Conservation (phyloP, 768 basidiomycete genomes). For the Albatrellus ellisii region DNA sequence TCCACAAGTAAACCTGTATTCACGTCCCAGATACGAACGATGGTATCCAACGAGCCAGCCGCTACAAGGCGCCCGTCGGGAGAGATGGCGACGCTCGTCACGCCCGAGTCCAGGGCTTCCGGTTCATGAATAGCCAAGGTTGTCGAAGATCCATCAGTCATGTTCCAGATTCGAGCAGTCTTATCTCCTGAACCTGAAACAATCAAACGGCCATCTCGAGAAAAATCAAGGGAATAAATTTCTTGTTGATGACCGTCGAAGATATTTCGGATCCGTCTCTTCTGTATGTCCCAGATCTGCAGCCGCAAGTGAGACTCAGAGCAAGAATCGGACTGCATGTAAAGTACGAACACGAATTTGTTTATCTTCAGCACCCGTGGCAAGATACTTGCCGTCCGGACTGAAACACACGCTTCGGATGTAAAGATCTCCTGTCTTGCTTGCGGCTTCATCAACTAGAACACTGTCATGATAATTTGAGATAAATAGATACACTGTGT, state of each 20-base stretch:
- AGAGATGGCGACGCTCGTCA: constrained; percentile 46
- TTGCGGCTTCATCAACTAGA: constrained; percentile 62
- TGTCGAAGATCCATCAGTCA: constrained; percentile 31
- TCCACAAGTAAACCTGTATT: constrained; percentile 40
- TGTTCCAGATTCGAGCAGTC: constrained; percentile 49
- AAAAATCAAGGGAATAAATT: constrained; percentile 90
- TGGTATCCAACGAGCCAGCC: constrained; percentile 43
- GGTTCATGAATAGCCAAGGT: constrained; percentile 35
- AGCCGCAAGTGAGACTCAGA: not conserved
- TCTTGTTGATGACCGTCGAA: constrained; percentile 89
- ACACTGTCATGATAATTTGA: constrained; percentile 31
- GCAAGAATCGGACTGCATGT: not conserved
- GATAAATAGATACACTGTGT: not conserved
- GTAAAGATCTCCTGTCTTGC: constrained; percentile 73
- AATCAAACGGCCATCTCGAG: constrained; percentile 71
- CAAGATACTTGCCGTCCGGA: constrained; percentile 57
- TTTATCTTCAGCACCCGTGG: constrained; percentile 83
- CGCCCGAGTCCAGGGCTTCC: constrained; percentile 43
- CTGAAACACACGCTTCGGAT: constrained; percentile 77
- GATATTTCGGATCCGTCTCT: constrained; percentile 62
- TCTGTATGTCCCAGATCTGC: constrained; percentile 87
- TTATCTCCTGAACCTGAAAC: constrained; percentile 83
- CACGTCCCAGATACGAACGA: constrained; percentile 68
- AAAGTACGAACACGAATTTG: constrained; percentile 61
- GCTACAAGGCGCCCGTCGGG: constrained; percentile 47